These are phyloP conservation scores for Colletotrichum tofieldiae DNA, from an alignment of 2,329 filamentous ascomycete species.

Conservation along the genomic window DNA sequence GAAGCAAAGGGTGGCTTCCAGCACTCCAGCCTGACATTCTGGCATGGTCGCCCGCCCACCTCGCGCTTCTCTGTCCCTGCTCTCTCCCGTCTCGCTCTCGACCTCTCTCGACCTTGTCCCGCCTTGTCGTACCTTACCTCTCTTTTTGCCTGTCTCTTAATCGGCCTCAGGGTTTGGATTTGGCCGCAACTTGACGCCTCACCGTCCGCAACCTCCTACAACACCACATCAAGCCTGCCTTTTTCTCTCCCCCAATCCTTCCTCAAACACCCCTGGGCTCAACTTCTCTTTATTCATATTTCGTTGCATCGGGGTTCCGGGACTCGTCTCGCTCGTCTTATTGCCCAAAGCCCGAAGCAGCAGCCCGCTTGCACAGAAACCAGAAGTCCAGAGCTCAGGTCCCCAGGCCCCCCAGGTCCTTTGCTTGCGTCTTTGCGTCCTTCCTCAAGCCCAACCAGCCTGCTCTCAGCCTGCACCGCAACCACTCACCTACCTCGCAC, in stretches of 20 bases:
- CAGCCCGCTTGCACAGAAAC: conserved; percentile 8
- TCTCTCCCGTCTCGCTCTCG: conserved; percentile 21
- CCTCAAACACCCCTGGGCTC: conserved; percentile 16
- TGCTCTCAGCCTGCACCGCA: conserved; percentile 18
- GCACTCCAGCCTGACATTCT: conserved; percentile 25
- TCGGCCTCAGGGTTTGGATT: conserved; percentile 25
- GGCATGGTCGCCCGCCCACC: conserved; percentile 37
- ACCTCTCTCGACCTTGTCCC: conserved; percentile 19
- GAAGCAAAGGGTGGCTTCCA: conserved; percentile 28
- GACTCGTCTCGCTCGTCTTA: conserved; percentile 3
- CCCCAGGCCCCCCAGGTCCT: conserved; percentile 2
- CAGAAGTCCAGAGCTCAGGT: conserved; percentile 17
- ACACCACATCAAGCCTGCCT: conserved; percentile 23
- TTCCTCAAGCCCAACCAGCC: conserved; percentile 10
- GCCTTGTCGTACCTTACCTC: conserved; percentile 13
- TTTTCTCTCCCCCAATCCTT: conserved; percentile 12
- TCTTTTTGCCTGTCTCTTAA: conserved; percentile 15
- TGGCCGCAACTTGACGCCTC: conserved; percentile 31
- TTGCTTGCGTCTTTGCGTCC: conserved; percentile 11
- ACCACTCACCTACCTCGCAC: conserved; percentile 6
- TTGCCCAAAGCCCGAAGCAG: conserved; percentile 2
- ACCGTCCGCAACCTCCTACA: conserved; percentile 9
- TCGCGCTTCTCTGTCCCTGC: conserved; percentile 34
- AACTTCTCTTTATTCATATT: conserved; percentile 13
- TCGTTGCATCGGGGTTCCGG: conserved; percentile 4